Evolutionary conservation across 805 yeast species (phyloP).

Genomic region (Cyberlindnera maclurae): DNA sequence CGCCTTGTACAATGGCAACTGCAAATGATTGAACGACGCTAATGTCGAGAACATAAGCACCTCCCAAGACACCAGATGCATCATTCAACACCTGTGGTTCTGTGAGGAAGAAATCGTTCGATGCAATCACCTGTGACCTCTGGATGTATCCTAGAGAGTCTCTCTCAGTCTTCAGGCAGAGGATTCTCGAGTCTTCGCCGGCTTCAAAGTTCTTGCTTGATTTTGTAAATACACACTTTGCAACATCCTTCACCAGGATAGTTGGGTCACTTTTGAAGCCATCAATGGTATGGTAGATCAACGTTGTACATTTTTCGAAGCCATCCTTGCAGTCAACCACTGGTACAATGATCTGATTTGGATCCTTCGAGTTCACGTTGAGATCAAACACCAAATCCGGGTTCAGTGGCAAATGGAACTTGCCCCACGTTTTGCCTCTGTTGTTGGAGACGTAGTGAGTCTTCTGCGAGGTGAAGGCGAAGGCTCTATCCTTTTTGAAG

Average conservation of each 20-base stretch:
- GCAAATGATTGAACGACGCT: constrained; percentile 28
- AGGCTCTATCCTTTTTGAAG: constrained; percentile 32
- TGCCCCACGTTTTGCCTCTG: constrained; percentile 35
- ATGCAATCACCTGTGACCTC: constrained; percentile 26
- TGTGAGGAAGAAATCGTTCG: constrained; percentile 40
- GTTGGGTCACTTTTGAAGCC: constrained; percentile 32
- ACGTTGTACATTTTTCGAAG: constrained; percentile 27
- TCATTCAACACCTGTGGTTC: constrained; percentile 23
- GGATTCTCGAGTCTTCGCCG: constrained; percentile 27
- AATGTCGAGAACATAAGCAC: constrained; percentile 26
- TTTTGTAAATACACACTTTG: constrained; percentile 28
- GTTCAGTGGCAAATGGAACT: constrained; percentile 24
- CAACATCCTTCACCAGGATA: constrained; percentile 15
- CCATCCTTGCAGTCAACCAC: constrained; percentile 19
- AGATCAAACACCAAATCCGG: constrained; percentile 21
- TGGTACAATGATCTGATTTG: constrained; percentile 32
- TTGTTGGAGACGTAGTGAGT: constrained; percentile 34
- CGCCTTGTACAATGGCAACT: constrained; percentile 25
- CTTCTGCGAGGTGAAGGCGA: constrained; percentile 28
- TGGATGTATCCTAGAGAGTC: constrained; percentile 27
- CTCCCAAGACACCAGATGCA: constrained; percentile 23
- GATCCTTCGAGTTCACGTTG: constrained; percentile 32
- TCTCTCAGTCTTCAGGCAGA: constrained; percentile 38
- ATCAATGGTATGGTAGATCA: constrained; percentile 37
- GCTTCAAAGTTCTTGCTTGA: constrained; percentile 19